Conservation (phyloP, 176 grass and related monocot species). For the barley (Hordeum vulgare) region DNA sequence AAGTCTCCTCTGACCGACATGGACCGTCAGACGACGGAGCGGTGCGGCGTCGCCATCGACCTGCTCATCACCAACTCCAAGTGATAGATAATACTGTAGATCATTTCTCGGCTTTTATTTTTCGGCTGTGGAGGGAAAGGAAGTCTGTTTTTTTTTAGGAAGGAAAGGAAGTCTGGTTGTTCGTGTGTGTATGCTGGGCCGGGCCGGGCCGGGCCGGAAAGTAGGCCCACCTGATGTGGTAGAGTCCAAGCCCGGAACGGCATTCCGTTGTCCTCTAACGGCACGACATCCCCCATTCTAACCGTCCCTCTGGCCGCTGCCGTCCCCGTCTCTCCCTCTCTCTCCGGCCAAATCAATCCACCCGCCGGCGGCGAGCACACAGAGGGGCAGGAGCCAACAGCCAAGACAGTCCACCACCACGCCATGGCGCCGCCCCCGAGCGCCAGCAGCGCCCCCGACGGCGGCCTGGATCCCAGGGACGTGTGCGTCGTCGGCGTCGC, state of each 20-base stretch:
- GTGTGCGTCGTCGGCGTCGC: slow-evolving; percentile 83
- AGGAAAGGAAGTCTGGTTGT: no score
- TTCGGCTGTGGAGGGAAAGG: no score
- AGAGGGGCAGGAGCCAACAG: not conserved
- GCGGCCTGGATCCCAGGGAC: slow-evolving; percentile 30
- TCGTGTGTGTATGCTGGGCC: no score
- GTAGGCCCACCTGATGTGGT: not conserved
- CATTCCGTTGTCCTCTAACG: not conserved
- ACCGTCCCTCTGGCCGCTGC: not conserved
- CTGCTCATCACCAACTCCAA: not conserved
- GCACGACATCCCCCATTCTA: not conserved
- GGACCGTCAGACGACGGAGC: not conserved
- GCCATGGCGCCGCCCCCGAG: slow-evolving; percentile 15
- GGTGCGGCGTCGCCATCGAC: not conserved
- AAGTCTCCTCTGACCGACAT: not conserved
- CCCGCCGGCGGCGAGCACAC: not conserved
- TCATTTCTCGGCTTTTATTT: not conserved
- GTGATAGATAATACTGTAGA: not conserved
- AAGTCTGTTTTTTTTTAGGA: no score
- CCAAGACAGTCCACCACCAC: not conserved
- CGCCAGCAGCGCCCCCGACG: not conserved
- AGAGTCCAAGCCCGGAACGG: not conserved
- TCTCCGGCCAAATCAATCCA: not conserved
- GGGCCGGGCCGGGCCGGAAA: not conserved
- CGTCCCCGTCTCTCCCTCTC: not conserved